phyloP scores from a whole-genome alignment of 2,329 filamentous ascomycete genomes.

The Stemphylium vesicarium region DNA sequence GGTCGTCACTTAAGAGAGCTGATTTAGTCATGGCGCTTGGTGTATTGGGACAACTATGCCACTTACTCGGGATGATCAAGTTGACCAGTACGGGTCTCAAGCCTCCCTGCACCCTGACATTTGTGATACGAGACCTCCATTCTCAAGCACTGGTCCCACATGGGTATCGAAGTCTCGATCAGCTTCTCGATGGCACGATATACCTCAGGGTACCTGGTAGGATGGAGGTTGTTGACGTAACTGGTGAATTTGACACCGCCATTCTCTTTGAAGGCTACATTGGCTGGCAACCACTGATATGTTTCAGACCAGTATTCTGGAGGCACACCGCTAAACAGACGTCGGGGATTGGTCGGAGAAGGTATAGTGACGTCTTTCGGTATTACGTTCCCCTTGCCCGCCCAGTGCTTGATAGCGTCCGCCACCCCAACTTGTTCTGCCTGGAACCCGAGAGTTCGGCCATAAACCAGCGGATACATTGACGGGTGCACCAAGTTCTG shows the following conservation, averaged over 20 bases:
- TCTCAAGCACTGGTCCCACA: constrained; percentile 32
- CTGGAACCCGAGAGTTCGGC: constrained; percentile 52
- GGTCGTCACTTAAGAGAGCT: constrained; percentile 19
- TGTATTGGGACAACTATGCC: neutral
- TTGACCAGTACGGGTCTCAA: constrained; percentile 9
- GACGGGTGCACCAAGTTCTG: constrained; percentile 70
- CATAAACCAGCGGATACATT: constrained; percentile 66
- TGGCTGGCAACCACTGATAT: constrained; percentile 60
- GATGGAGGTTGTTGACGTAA: constrained; percentile 64
- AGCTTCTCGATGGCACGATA: constrained; percentile 30
- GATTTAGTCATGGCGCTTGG: neutral
- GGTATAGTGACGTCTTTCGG: neutral
- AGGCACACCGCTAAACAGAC: constrained; percentile 5
- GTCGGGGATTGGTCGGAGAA: too few species aligned
- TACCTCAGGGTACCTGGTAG: constrained; percentile 33
- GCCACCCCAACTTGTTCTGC: constrained; percentile 36
- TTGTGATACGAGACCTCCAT: neutral
- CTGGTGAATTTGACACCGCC: constrained; percentile 51
- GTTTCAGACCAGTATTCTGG: constrained; percentile 26
- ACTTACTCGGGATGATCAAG: constrained; percentile 3
- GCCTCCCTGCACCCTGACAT: constrained; percentile 18
- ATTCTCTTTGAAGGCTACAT: constrained; percentile 52
- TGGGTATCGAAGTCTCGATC: constrained; percentile 24
- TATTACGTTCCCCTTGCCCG: constrained; percentile 39
- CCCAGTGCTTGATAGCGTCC: constrained; percentile 35